Evolutionary conservation across 805 yeast species (phyloP).

Genomic region (Saturnispora saitoi): DNA sequence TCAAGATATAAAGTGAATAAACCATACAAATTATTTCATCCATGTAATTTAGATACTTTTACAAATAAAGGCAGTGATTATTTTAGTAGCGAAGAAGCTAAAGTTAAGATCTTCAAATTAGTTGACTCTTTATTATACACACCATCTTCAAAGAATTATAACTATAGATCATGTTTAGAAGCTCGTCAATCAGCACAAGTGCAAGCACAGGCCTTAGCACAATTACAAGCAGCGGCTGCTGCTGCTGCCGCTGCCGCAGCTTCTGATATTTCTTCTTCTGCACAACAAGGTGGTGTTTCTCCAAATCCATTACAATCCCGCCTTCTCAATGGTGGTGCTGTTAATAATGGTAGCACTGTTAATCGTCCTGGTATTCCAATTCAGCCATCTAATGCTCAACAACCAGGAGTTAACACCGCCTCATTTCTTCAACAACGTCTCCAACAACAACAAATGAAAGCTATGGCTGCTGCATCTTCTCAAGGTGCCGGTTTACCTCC

Average conservation of each 20-base stretch:
- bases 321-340: constrained; percentile 17
- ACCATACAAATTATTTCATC: constrained; percentile 19
- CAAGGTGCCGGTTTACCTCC: neutral
- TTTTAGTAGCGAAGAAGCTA: constrained; percentile 15
- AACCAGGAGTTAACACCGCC: constrained; percentile 4
- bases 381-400: neutral
- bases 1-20: constrained; percentile 16
- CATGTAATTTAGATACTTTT: constrained; percentile 14
- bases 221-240: constrained; percentile 10
- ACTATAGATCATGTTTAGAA: constrained; percentile 17
- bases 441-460: constrained; percentile 8
- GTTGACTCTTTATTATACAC: constrained; percentile 27
- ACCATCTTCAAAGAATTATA: constrained; percentile 28
- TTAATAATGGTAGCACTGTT: neutral
- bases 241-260: constrained; percentile 8
- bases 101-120: constrained; percentile 19
- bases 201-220: constrained; percentile 13
- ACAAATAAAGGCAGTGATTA: constrained; percentile 11
- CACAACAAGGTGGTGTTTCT: constrained; percentile 11
- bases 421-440: constrained; percentile 8
- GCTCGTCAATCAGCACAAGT: constrained; percentile 11
- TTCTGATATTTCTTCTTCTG: neutral
- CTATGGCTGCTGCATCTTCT: neutral
- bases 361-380: neutral
- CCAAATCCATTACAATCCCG: constrained; percentile 14